Conservation (phyloP, 345 rosid genomes). For the Eucalyptus camaldulensis region DNA sequence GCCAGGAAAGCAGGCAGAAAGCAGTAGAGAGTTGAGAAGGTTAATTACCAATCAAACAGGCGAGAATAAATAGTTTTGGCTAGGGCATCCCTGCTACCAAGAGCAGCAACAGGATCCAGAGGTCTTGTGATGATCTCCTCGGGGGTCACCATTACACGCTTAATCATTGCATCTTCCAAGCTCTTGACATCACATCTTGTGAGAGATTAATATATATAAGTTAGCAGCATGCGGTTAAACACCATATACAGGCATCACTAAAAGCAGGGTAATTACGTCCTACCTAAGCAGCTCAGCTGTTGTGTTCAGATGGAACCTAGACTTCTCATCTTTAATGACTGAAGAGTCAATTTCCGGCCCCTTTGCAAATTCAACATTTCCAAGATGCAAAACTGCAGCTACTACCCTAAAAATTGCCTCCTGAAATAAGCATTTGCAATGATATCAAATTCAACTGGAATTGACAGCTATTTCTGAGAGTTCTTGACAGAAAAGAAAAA, state of each 20-base stretch:
- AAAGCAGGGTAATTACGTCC: background rate
- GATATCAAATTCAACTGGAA: background rate
- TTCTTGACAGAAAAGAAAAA: background rate
- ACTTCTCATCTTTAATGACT: constrained; percentile 81
- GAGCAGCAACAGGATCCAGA: constrained; percentile 82
- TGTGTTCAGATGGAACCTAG: constrained; percentile 69
- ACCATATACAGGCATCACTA: background rate
- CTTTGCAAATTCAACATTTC: constrained; percentile 86
- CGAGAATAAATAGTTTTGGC: constrained; percentile 96
- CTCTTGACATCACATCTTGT: constrained; percentile 77
- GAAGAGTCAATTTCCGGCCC: constrained; percentile 91
- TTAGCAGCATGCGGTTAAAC: background rate
- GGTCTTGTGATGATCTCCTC: constrained; percentile 97
- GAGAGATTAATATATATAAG: background rate
- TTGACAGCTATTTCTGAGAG: background rate
- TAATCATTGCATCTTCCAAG: constrained; percentile 89
- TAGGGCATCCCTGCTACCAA: constrained; percentile 89
- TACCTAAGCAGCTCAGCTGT: constrained; percentile 93
- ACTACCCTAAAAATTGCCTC: constrained; percentile 93
- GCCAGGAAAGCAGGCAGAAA: background rate
- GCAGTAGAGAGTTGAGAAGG: background rate
- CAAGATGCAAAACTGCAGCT: constrained; percentile 92
- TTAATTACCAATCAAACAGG: constrained; percentile 89
- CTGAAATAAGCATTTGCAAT: constrained; percentile 33
- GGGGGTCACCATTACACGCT: constrained; percentile 99